phyloP scores from a whole-genome alignment of 2,329 filamentous ascomycete genomes.

The Plenodomus biglobosus region DNA sequence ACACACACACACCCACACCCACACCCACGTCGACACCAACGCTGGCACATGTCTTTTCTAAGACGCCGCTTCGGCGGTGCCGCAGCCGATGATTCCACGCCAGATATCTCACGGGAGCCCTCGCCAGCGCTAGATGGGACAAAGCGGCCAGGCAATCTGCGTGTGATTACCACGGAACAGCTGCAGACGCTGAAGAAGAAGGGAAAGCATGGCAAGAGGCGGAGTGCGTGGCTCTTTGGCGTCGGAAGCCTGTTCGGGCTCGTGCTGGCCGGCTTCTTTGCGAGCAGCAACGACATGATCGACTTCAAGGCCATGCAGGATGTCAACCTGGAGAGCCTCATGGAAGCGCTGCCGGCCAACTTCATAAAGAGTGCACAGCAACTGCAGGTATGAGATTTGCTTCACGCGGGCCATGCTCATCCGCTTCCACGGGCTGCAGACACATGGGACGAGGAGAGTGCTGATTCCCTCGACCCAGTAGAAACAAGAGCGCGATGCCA shows the following conservation, averaged over 20 bases:
- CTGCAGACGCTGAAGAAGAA: slow-evolving; percentile 52
- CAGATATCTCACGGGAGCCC: slow-evolving; percentile 43
- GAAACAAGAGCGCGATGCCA: slow-evolving; percentile 83
- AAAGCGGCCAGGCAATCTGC: slow-evolving; percentile 49
- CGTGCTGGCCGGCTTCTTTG: slow-evolving; percentile 85
- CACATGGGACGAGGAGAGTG: slow-evolving; percentile 1
- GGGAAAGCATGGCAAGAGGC: slow-evolving; percentile 61
- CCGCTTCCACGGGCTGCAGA: background rate
- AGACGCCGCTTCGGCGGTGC: slow-evolving; percentile 42
- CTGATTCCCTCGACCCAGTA: slow-evolving; percentile 45
- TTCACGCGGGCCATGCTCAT: background rate
- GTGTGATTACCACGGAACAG: slow-evolving; percentile 55
- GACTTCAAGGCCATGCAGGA: slow-evolving; percentile 72
- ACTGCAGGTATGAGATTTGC: slow-evolving; percentile 65
- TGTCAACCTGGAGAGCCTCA: slow-evolving; percentile 77
- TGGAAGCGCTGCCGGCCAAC: slow-evolving; percentile 85
- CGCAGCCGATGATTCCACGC: slow-evolving; percentile 22
- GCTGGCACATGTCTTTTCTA: slow-evolving; percentile 39
- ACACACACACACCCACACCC: no score
- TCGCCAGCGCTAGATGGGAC: slow-evolving; percentile 34
- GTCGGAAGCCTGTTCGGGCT: slow-evolving; percentile 90
- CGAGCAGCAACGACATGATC: slow-evolving; percentile 84
- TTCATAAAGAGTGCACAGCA: slow-evolving; percentile 85
- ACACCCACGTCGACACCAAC: no score
- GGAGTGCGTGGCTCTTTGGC: slow-evolving; percentile 79